Conservation (phyloP, 345 rosid genomes). For the Dimocarpus longan region DNA sequence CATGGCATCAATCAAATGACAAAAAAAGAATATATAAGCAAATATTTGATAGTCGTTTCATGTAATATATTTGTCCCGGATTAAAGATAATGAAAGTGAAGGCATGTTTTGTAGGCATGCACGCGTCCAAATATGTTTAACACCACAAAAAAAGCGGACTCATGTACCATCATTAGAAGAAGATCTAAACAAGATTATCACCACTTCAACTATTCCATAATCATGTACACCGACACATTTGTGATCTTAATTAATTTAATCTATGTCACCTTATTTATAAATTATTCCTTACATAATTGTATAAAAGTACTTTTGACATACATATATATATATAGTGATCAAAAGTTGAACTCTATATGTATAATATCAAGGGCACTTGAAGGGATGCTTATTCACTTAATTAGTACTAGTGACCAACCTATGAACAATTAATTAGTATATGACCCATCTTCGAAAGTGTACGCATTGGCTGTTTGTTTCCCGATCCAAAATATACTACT, state of each 20-base stretch:
- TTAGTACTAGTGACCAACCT: neutral
- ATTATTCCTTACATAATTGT: neutral
- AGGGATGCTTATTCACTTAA: too few species aligned
- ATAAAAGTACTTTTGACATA: neutral
- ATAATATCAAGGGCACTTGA: neutral
- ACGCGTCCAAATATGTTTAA: neutral
- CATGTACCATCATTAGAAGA: slow-evolving; percentile 14
- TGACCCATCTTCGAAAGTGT: neutral
- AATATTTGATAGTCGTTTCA: neutral
- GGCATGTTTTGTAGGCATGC: slow-evolving; percentile 9
- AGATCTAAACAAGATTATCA: slow-evolving; percentile 12
- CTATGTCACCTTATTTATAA: neutral
- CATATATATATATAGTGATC: too few species aligned
- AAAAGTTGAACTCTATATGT: too few species aligned
- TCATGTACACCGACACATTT: slow-evolving; percentile 14
- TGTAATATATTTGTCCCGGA: neutral
- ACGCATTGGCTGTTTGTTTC: neutral
- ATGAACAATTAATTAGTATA: too few species aligned
- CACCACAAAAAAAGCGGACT: slow-evolving; percentile 1
- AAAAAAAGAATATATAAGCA: neutral
- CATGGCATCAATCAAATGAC: slow-evolving; percentile 17
- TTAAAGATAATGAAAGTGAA: slow-evolving; percentile 17
- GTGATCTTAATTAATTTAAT: neutral
- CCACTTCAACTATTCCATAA: slow-evolving; percentile 15
- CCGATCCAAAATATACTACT: too few species aligned